Evolutionary conservation across 225 moss, liverwort and hornwort species (phyloP).

Genomic region (Pleurozium schreberi): DNA sequence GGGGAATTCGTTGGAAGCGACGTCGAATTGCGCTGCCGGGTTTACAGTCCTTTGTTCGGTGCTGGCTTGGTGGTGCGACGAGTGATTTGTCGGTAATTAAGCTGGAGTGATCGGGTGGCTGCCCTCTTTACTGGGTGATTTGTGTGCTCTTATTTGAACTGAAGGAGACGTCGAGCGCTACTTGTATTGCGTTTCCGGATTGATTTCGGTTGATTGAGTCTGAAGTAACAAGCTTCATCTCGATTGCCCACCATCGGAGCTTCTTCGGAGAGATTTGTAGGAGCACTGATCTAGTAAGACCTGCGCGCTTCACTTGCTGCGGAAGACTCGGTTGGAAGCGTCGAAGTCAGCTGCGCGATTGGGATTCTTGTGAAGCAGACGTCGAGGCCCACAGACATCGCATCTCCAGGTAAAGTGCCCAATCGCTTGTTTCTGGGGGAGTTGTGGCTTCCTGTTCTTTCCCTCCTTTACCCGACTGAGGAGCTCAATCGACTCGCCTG

Average conservation of each 20-base stretch:
- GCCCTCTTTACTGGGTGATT: neutral
- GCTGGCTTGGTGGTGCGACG: neutral
- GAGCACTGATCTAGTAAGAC: neutral
- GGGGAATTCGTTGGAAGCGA: neutral
- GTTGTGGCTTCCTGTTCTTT: neutral
- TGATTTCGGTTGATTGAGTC: neutral
- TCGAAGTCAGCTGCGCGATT: neutral
- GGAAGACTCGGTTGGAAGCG: neutral
- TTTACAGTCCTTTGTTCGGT: neutral
- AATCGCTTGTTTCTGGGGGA: neutral
- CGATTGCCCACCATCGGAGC: neutral
- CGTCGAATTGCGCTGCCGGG: no score
- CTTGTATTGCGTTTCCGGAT: neutral
- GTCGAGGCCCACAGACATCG: neutral
- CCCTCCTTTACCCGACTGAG: neutral
- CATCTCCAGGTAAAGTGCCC: neutral
- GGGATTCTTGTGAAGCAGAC: neutral
- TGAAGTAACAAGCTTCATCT: neutral
- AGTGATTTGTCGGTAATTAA: neutral
- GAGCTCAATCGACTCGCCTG: neutral
- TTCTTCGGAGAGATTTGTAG: neutral
- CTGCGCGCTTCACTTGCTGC: neutral
- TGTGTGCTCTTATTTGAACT: no score
- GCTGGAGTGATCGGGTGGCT: neutral
- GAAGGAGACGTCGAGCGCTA: neutral